These are phyloP conservation scores for Aureobasidium sp. DNA, from an alignment of 2,329 filamentous ascomycete species.

Conservation along the genomic window DNA sequence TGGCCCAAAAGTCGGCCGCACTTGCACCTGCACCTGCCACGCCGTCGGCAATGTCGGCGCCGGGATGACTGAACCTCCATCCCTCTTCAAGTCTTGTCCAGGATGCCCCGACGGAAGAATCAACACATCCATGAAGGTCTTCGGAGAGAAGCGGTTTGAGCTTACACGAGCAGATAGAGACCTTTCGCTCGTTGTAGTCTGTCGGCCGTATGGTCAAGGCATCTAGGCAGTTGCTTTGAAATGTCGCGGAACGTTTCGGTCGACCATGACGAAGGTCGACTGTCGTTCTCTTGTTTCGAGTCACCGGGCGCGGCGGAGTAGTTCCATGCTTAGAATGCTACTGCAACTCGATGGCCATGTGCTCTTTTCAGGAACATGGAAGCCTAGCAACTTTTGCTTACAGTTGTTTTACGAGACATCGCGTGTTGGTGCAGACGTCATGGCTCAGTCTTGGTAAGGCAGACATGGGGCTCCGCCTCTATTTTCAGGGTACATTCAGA, in stretches of 20 bases:
- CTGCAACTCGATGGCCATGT: conserved; percentile 3
- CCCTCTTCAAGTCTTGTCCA: neutral
- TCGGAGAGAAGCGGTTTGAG: neutral
- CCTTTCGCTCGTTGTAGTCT: neutral
- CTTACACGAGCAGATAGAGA: neutral
- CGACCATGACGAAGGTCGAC: neutral
- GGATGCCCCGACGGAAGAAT: conserved; percentile 2
- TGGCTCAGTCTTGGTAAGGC: conserved; percentile 13
- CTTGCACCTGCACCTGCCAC: neutral
- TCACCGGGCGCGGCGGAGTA: conserved; percentile 7
- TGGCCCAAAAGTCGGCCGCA: neutral
- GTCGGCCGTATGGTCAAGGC: neutral
- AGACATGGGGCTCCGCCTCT: conserved; percentile 9
- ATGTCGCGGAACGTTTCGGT: neutral
- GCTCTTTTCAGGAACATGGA: conserved; percentile 6
- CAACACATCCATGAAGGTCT: neutral
- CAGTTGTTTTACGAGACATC: conserved; percentile 3
- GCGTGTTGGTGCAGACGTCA: conserved; percentile 11
- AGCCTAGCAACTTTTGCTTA: conserved; percentile 8
- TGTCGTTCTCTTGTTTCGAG: neutral
- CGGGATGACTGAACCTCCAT: neutral
- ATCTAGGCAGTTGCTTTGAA: conserved; percentile 11
- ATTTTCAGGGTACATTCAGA: neutral
- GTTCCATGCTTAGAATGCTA: neutral
- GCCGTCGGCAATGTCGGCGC: neutral